These are phyloP conservation scores for Globisporangium solare DNA, from an alignment of 352 stramenopile genomes.

Conservation along the genomic window DNA sequence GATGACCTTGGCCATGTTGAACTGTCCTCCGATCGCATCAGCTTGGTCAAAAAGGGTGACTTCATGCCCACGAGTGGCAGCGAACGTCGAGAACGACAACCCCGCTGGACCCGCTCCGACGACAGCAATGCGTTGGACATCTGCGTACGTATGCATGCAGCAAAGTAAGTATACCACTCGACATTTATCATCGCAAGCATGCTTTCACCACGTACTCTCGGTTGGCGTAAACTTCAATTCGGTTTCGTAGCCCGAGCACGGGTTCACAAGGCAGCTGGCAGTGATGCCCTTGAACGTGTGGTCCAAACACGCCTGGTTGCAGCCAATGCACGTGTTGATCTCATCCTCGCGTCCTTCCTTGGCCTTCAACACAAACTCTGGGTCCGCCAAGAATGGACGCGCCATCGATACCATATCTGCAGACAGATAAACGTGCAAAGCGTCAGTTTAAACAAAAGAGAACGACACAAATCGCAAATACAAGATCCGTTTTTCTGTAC, in stretches of 20 bases:
- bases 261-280: conserved; percentile 96
- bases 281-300: conserved; percentile 95
- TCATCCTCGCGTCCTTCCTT: conserved; percentile 84
- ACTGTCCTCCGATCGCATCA: conserved; percentile 90
- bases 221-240: conserved; percentile 79
- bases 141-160: conserved; percentile 7
- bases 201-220: conserved; percentile 17
- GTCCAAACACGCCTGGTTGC: conserved; percentile 95
- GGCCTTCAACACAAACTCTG: conserved; percentile 92
- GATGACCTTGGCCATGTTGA: conserved; percentile 96
- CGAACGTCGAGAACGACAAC: conserved; percentile 87
- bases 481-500: neutral
- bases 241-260: conserved; percentile 92
- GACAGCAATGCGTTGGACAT: conserved; percentile 76
- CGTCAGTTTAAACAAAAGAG: neutral
- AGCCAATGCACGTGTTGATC: conserved; percentile 99
- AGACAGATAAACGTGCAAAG: neutral
- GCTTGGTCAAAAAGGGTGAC: conserved; percentile 93
- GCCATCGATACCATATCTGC: conserved; percentile 83
- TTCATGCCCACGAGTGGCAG: conserved; percentile 87
- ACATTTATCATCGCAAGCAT: conserved; percentile 2
- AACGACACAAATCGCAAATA: neutral
- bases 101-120: conserved; percentile 93
- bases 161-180: conserved; percentile 3
- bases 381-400: conserved; percentile 94